phyloP scores from a whole-genome alignment of 2,329 filamentous ascomycete genomes.

The Nemania sp. region DNA sequence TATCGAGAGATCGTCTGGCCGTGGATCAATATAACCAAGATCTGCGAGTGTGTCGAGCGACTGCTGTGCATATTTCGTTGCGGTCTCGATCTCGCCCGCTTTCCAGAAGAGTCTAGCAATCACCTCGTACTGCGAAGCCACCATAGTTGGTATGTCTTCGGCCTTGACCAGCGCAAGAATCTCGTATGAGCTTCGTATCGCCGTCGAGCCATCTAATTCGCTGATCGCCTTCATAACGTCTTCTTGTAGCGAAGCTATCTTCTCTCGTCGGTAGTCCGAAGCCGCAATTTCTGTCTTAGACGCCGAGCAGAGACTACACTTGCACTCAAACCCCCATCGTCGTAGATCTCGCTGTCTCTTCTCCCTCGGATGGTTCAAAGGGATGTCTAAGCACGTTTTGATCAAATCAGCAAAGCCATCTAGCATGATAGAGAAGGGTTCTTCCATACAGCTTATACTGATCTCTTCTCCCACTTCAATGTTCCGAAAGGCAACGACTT shows the following conservation, averaged over 20 bases:
- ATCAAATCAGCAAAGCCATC: background rate
- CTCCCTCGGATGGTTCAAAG: slow-evolving; percentile 34
- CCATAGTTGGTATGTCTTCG: slow-evolving; percentile 39
- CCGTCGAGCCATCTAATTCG: slow-evolving; percentile 32
- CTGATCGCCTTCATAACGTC: slow-evolving; percentile 36
- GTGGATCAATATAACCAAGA: slow-evolving; percentile 36
- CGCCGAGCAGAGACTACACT: slow-evolving; percentile 40
- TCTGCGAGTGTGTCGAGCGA: slow-evolving; percentile 38
- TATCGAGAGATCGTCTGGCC: slow-evolving; percentile 22
- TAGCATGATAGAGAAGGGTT: background rate
- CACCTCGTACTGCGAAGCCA: slow-evolving; percentile 41
- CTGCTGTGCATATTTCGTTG: slow-evolving; percentile 35
- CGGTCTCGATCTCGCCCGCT: slow-evolving; percentile 35
- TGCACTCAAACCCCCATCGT: slow-evolving; percentile 42
- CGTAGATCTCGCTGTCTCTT: slow-evolving; percentile 35
- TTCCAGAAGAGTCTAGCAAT: slow-evolving; percentile 41
- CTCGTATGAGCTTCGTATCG: slow-evolving; percentile 38
- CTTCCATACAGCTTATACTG: slow-evolving; percentile 33
- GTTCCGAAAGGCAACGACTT: slow-evolving; percentile 31
- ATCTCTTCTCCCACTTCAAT: slow-evolving; percentile 35
- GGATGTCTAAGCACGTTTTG: slow-evolving; percentile 32
- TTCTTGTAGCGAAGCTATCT: slow-evolving; percentile 34
- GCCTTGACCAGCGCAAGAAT: slow-evolving; percentile 33
- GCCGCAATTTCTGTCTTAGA: slow-evolving; percentile 30
- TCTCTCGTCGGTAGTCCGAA: slow-evolving; percentile 39